Evolutionary conservation across 129 eudicot genomes (phyloP).

Genomic region (Mikania micrantha): DNA sequence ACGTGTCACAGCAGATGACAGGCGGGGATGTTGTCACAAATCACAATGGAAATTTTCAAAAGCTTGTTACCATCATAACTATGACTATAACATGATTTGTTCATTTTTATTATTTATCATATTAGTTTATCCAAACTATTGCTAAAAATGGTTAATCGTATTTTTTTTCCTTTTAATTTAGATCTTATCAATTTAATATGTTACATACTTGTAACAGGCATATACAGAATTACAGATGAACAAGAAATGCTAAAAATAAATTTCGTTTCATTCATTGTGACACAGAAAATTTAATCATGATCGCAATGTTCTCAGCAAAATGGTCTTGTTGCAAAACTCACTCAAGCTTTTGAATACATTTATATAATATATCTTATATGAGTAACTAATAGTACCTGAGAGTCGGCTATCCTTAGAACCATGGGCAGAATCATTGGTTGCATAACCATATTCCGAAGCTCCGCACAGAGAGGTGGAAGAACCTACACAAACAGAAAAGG

Average conservation of each 20-base stretch:
- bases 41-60: background rate
- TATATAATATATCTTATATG: background rate
- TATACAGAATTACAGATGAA: background rate
- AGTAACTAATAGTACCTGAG: constrained; percentile 61
- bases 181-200: background rate
- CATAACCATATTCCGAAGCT: constrained; percentile 93
- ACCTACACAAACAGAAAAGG: constrained; percentile 48
- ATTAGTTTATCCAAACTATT: background rate
- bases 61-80: background rate
- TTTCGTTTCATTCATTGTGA: background rate
- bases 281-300: background rate
- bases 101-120: background rate
- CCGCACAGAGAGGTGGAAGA: constrained; percentile 99
- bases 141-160: background rate
- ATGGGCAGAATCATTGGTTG: constrained; percentile 98
- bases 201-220: background rate
- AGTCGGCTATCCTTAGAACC: constrained; percentile 93
- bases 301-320: background rate
- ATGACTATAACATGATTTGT: background rate
- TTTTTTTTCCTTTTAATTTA: background rate
- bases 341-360: constrained; percentile 5
- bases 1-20: background rate
- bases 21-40: background rate
- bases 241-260: background rate
- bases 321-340: background rate